Conservation (phyloP, 176 grass and related monocot species). For the Canna indica region DNA sequence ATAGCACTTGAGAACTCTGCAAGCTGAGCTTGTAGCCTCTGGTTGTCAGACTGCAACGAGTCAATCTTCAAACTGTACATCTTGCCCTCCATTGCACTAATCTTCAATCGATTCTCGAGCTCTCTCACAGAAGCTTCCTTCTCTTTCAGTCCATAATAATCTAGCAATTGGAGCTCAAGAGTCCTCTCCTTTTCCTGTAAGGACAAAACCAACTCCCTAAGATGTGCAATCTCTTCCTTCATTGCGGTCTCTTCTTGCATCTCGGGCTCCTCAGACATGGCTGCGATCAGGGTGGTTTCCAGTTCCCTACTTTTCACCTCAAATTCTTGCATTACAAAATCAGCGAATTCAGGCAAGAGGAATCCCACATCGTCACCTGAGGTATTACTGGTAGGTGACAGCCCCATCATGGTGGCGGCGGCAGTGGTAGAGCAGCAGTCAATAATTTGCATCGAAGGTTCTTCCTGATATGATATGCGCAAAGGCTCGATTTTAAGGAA, state of each 20-base stretch:
- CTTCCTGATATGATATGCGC: constrained; percentile 41
- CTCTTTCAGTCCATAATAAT: constrained; percentile 52
- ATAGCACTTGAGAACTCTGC: constrained; percentile 35
- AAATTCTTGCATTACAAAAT: constrained; percentile 14
- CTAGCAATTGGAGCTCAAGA: constrained; percentile 49
- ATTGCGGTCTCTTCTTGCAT: constrained; percentile 33
- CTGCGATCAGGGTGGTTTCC: constrained; percentile 2
- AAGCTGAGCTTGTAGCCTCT: constrained; percentile 39
- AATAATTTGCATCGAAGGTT: constrained; percentile 38
- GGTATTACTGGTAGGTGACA: constrained; percentile 11
- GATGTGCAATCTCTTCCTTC: constrained; percentile 46
- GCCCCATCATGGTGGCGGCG: neutral
- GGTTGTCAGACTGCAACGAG: constrained; percentile 70
- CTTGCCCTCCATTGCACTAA: constrained; percentile 53
- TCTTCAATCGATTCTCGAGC: constrained; percentile 75
- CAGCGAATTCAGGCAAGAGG: constrained; percentile 15
- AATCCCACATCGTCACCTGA: constrained; percentile 1
- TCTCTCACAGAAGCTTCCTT: constrained; percentile 46
- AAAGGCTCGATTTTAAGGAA: constrained; percentile 1
- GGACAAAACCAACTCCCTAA: constrained; percentile 70
- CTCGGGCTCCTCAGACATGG: constrained; percentile 9
- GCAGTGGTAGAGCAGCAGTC: constrained; percentile 46
- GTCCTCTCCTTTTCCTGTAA: constrained; percentile 66
- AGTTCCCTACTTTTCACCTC: constrained; percentile 11
- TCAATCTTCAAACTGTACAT: constrained; percentile 59